Conservation (phyloP, 257 asterid species). For the Salvia splendens region DNA sequence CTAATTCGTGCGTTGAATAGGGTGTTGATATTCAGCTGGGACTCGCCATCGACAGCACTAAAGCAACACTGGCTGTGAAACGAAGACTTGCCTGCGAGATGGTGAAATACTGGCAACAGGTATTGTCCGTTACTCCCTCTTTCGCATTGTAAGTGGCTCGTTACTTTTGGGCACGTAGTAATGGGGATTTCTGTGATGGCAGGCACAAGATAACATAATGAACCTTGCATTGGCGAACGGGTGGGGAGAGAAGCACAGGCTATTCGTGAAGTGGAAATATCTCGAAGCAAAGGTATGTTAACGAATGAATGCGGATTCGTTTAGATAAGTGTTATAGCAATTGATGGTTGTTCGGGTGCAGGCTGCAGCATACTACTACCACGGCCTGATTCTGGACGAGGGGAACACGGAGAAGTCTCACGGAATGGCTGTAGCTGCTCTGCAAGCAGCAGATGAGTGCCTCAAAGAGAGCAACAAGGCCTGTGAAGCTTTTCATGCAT, state of each 20-base stretch:
- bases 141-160: too few relatives aligned
- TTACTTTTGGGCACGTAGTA: too few relatives aligned
- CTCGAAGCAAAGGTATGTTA: conserved; percentile 80
- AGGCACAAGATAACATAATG: conserved; percentile 97
- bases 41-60: conserved; percentile 93
- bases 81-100: conserved; percentile 99
- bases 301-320: too few relatives aligned
- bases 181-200: not conserved
- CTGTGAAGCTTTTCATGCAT: conserved; percentile 74
- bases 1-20: conserved; percentile 44
- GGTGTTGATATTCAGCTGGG: conserved; percentile 99
- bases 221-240: conserved; percentile 83
- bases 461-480: conserved; percentile 92
- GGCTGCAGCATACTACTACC: conserved; percentile 98
- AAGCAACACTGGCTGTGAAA: conserved; percentile 98
- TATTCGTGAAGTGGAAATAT: conserved; percentile 90
- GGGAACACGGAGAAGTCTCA: conserved; percentile 96
- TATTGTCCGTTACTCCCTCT: too few relatives aligned
- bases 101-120: conserved; percentile 99
- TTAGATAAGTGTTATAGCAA: too few relatives aligned
- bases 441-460: conserved; percentile 96
- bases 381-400: conserved; percentile 96
- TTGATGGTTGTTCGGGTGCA: conserved; percentile 14
- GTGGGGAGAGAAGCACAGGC: conserved; percentile 95
- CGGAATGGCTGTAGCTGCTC: conserved; percentile 95